phyloP scores from a whole-genome alignment of 306 rosid genomes.

The Rubus parviflorus region DNA sequence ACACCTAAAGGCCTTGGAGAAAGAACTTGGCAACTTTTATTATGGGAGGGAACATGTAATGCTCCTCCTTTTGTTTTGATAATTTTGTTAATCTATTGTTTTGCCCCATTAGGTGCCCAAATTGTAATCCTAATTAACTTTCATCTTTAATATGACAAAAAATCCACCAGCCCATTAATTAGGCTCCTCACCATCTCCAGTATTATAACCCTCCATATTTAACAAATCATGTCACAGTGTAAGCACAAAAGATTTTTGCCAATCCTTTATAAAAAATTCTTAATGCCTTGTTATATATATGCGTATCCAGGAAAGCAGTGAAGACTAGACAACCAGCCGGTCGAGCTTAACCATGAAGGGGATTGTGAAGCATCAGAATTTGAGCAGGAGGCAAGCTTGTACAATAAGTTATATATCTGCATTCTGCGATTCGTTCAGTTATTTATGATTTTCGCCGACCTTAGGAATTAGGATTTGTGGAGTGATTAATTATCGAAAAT shows the following conservation, averaged over 20 bases:
- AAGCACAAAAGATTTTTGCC: conserved; percentile 8
- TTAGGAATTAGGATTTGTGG: conserved; percentile 31
- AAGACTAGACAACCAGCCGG: conserved; percentile 68
- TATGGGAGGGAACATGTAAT: conserved; percentile 45
- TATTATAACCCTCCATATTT: neutral
- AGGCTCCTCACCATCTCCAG: neutral
- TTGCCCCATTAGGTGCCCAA: conserved; percentile 32
- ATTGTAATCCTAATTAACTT: neutral
- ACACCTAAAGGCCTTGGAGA: conserved; percentile 65
- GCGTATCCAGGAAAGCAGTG: conserved; percentile 69
- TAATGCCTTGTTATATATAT: conserved; percentile 19
- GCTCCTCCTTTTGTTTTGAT: conserved; percentile 50
- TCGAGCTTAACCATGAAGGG: conserved; percentile 38
- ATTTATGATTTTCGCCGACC: conserved; percentile 16
- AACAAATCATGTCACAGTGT: neutral
- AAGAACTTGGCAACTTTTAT: conserved; percentile 77
- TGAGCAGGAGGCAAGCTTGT: conserved; percentile 35
- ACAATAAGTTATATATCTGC: conserved; percentile 30
- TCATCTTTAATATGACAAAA: neutral
- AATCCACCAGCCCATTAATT: neutral
- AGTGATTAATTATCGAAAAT: conserved; percentile 26
- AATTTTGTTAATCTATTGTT: conserved; percentile 48
- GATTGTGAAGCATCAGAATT: conserved; percentile 35
- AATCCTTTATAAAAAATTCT: neutral
- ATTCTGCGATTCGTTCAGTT: conserved; percentile 30